Evolutionary conservation across 768 basidiomycete genomes (phyloP), one percentile per base, ranked within the genome.

Genomic region (Boletus rex-veris): DNA sequence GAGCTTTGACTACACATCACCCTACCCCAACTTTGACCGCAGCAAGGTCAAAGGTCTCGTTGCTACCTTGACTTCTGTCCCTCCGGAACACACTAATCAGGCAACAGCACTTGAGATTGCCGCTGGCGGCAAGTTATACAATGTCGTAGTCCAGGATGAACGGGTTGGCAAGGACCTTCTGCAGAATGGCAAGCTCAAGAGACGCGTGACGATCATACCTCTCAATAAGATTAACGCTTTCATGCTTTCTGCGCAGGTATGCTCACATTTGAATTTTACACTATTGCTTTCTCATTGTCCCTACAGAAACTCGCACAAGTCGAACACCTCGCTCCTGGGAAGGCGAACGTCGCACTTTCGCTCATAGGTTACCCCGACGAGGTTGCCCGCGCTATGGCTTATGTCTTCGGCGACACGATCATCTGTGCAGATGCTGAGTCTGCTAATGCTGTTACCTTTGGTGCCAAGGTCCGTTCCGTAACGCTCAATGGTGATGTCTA

Each of bases 401-500:
- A 86, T 71, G 95, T 98, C 18, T 99, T 98, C 69, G 87, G 90
- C 52, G 88, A 94, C 68, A 92, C 90, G 3, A 79, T 98, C 56
- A 86, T 99, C 66, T 98, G 95, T 67, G 84, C 86, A 45, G 92
- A 96, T 60, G 82, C 93, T 3, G 85, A 86, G 18, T 79, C 93
- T 0, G 97, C 97, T 1, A 92, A 92, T 66, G 71, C 74, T 0
- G 90, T 97, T 40, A 97, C 97, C 0, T 98, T 98, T 75, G 77
- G 82, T 10, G 69, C 69, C 5, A 70, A 70, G 26, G 84, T 90
- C 45, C 85, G 85, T 47, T 94, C 91, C 10, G 94, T 98, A 44
- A 99, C 97, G 7, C 77, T 97, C 19, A 87, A 92, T 3, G 97
- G 97, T 3, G 97, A 98, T 64, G 83, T 97, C 11, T 98, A 99